These are phyloP conservation scores for Thraustotheca clavata DNA, from an alignment of 352 stramenopile genomes.

Conservation along the genomic window DNA sequence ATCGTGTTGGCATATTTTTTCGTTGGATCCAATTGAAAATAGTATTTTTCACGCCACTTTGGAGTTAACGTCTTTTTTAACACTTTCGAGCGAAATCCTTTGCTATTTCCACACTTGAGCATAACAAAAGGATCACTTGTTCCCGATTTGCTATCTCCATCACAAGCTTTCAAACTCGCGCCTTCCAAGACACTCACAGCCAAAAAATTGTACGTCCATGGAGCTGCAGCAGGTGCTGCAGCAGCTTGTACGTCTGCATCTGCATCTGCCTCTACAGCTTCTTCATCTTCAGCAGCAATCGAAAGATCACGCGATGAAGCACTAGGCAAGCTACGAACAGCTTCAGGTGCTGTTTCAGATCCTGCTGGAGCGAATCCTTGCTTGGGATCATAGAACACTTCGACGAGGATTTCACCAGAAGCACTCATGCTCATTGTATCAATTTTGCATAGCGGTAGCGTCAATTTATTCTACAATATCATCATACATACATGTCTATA, in stretches of 20 bases:
- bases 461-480: slow-evolving; percentile 27
- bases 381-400: slow-evolving; percentile 39
- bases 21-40: slow-evolving; percentile 29
- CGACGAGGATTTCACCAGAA: slow-evolving; percentile 33
- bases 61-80: slow-evolving; percentile 55
- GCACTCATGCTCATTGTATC: slow-evolving; percentile 11
- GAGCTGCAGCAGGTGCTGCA: not conserved
- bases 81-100: slow-evolving; percentile 47
- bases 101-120: slow-evolving; percentile 44
- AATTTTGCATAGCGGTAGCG: slow-evolving; percentile 20
- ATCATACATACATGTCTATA: slow-evolving; percentile 19
- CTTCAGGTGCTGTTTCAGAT: not conserved
- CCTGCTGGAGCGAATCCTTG: slow-evolving; percentile 7
- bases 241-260: not conserved
- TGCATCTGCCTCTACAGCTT: not conserved
- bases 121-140: slow-evolving; percentile 62
- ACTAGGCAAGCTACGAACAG: no score
- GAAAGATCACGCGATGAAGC: slow-evolving; percentile 10
- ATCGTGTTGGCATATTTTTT: slow-evolving; percentile 33
- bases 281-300: not conserved
- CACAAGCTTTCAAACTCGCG: slow-evolving; percentile 39
- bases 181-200: slow-evolving; percentile 62
- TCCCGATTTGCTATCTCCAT: slow-evolving; percentile 43
- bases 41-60: slow-evolving; percentile 64
- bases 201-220: slow-evolving; percentile 39